Evolutionary conservation across 2,329 filamentous ascomycete genomes (phyloP), one percentile per base, ranked within the genome.

Genomic region (Neonectria faginata): DNA sequence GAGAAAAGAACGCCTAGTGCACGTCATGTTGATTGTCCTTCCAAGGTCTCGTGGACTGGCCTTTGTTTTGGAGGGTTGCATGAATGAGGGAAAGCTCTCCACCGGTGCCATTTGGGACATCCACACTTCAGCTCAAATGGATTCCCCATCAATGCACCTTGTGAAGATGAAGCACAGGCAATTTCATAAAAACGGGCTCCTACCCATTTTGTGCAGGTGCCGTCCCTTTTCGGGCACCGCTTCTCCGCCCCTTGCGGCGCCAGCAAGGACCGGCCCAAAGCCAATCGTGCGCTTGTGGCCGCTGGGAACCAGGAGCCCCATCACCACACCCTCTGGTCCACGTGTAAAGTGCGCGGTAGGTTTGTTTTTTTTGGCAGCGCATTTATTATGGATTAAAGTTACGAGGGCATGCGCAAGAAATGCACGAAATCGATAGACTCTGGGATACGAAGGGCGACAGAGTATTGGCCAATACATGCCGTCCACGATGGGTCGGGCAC

Each of bases 1-100:
- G 18, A 45, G 20, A 51, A 36, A 20, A 47, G 54, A 42, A 51
- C 44, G 61, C 61, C 61, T 64, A 64, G 61, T 59, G 56, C 51
- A 53, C 61, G 52, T 64, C 61, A 64, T 55, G n/a, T 64, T 59
- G 14, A 64, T 64, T 64, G 36, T 50, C 2, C 33, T 58, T 56
- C 55, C 56, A 56, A 31, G 36, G 51, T 51, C 55, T 56, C 51
- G 45, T 59, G 47, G 47, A 11, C 57, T 29, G 16, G 39, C 25
- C 14, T 18, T 53, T 18, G 61, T 64, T 64, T 64, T 54, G 20
- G 44, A 60, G 36, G 56, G 56, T 56, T 52, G 61, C 61, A 64
- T 64, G 61, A 59, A 55, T 18, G 27, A 27, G 59, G 55, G 44
- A 54, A 62, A 51, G 31, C 53, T 45, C 60, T 48, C n/a, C 39